Conservation (phyloP, 2,329 filamentous ascomycete species). For the Meredithiella fracta region DNA sequence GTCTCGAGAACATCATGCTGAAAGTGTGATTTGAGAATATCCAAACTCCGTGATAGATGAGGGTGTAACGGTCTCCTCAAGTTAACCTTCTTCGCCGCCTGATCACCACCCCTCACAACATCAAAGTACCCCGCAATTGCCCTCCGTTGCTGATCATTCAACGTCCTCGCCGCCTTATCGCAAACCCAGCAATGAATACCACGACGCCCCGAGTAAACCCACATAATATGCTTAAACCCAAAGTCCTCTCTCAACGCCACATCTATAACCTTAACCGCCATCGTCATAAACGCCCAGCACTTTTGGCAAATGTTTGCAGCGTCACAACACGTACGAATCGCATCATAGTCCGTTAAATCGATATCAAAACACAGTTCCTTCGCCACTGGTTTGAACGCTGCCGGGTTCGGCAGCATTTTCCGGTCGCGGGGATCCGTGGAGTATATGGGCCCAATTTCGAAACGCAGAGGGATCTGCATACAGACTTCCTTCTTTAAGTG, state of each 20-base stretch:
- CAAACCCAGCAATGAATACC: constrained; percentile 98
- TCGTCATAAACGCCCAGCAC: constrained; percentile 95
- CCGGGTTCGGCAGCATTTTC: constrained; percentile 66
- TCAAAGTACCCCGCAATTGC: constrained; percentile 84
- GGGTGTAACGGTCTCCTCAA: constrained; percentile 73
- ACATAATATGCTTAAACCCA: constrained; percentile 90
- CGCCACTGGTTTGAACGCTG: constrained; percentile 67
- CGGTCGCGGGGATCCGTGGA: constrained; percentile 83
- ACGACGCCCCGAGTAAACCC: constrained; percentile 94
- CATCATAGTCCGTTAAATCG: constrained; percentile 96
- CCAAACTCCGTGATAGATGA: constrained; percentile 73
- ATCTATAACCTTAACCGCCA: constrained; percentile 92
- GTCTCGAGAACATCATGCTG: constrained; percentile 61
- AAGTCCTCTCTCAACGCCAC: constrained; percentile 80
- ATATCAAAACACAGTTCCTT: constrained; percentile 99
- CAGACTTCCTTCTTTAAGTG: constrained; percentile 79
- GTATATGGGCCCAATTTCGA: constrained; percentile 98
- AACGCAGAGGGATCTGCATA: constrained; percentile 73
- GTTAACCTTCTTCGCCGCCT: constrained; percentile 77
- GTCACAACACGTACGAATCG: constrained; percentile 85
- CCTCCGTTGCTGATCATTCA: constrained; percentile 73
- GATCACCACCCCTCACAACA: constrained; percentile 69
- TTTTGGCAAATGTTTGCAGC: constrained; percentile 86
- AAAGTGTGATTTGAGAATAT: constrained; percentile 73
- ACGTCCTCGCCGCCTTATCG: constrained; percentile 64